Evolutionary conservation across 2,329 filamentous ascomycete genomes (phyloP).

Genomic region (Penicillium hesseltinei): DNA sequence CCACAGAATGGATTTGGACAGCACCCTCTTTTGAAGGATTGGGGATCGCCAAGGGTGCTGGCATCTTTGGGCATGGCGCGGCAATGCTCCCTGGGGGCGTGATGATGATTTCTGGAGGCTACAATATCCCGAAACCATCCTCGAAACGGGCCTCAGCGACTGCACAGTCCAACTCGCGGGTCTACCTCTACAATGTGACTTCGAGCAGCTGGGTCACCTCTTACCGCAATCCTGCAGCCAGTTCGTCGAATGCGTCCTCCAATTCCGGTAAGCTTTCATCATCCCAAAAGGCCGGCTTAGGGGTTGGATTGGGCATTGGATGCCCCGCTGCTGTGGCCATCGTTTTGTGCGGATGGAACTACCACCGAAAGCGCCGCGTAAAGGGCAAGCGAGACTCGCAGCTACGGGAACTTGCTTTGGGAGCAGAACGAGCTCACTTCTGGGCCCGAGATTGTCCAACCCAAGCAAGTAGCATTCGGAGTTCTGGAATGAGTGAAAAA

Average conservation of each 20-base stretch:
- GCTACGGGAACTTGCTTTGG: slow-evolving; percentile 52
- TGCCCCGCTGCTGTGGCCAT: slow-evolving; percentile 52
- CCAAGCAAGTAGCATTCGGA: slow-evolving; percentile 38
- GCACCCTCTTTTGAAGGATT: slow-evolving; percentile 38
- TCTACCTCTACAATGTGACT: slow-evolving; percentile 61
- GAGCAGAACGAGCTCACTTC: slow-evolving; percentile 49
- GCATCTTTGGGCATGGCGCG: slow-evolving; percentile 62
- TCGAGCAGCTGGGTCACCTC: slow-evolving; percentile 58
- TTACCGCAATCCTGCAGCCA: slow-evolving; percentile 51
- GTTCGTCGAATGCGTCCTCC: slow-evolving; percentile 9
- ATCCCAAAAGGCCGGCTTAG: slow-evolving; percentile 57
- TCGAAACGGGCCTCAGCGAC: slow-evolving; percentile 38
- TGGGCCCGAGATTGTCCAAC: slow-evolving; percentile 40
- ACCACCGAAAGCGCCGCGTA: slow-evolving; percentile 48
- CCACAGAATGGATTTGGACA: slow-evolving; percentile 46
- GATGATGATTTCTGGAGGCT: slow-evolving; percentile 62
- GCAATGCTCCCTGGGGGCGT: slow-evolving; percentile 60
- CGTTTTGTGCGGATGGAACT: slow-evolving; percentile 51
- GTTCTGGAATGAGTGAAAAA: slow-evolving; percentile 27
- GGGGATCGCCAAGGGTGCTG: slow-evolving; percentile 45
- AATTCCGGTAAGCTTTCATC: slow-evolving; percentile 26
- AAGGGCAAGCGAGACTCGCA: slow-evolving; percentile 53
- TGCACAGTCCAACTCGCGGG: slow-evolving; percentile 42
- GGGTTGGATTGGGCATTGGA: slow-evolving; percentile 65
- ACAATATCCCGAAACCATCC: slow-evolving; percentile 47